Conservation (phyloP, 495 filamentous ascomycete genomes). For the Aspergillus ostianus region DNA sequence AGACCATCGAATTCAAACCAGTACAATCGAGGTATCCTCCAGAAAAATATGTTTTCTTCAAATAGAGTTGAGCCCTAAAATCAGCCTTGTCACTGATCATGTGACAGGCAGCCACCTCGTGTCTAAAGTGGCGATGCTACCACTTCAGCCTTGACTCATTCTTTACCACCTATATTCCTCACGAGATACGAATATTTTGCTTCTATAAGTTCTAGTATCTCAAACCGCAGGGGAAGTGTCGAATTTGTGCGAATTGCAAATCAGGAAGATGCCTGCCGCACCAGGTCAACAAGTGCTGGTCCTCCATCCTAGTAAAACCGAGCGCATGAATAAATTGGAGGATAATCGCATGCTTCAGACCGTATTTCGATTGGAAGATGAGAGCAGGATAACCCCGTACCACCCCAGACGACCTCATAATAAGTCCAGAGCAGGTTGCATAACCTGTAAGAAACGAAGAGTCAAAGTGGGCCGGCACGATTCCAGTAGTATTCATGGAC, state of each 20-base stretch:
- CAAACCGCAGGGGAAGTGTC: background rate
- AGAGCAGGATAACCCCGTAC: background rate
- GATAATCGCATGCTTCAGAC: slow-evolving; percentile 14
- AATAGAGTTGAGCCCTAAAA: background rate
- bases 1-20: too few relatives aligned
- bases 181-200: background rate
- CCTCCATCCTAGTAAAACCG: background rate
- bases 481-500: slow-evolving; percentile 1
- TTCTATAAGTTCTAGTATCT: background rate
- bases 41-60: too few relatives aligned
- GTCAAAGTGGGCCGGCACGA: slow-evolving; percentile 29
- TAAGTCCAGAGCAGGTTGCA: slow-evolving; percentile 35
- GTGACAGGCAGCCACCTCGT: background rate
- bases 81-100: background rate
- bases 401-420: slow-evolving; percentile 28
- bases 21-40: too few relatives aligned
- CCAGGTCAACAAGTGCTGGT: background rate
- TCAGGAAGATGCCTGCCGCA: background rate
- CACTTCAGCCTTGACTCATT: background rate
- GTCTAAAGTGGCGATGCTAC: background rate
- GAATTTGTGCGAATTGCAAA: background rate
- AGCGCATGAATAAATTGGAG: background rate
- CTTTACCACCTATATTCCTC: background rate
- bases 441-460: slow-evolving; percentile 34
- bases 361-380: slow-evolving; percentile 21